Conservation (phyloP, 1,284 basidiomycete genomes). For the Malassezia globosa region DNA sequence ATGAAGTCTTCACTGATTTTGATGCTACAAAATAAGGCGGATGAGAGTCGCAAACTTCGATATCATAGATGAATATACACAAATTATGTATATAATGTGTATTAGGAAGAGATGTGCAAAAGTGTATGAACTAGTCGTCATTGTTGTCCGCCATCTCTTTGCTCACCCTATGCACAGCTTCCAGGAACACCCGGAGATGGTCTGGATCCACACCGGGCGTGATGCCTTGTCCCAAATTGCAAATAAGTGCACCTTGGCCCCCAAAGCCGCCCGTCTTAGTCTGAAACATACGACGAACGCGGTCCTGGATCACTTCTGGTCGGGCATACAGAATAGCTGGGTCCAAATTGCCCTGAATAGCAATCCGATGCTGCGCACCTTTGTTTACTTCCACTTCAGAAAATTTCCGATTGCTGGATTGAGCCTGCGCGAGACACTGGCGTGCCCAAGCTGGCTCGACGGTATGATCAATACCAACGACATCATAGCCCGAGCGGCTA, state of each 20-base stretch:
- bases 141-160: conserved; percentile 24
- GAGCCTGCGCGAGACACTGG: conserved; percentile 26
- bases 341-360: conserved; percentile 90
- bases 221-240: conserved; percentile 93
- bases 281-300: conserved; percentile 69
- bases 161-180: conserved; percentile 38
- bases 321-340: conserved; percentile 72
- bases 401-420: conserved; percentile 21
- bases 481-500: conserved; percentile 42
- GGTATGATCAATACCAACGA: conserved; percentile 43
- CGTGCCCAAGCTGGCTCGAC: conserved; percentile 41
- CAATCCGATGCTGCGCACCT: conserved; percentile 51
- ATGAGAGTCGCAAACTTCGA: too few species aligned
- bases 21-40: too few species aligned
- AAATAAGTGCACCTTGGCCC: conserved; percentile 56
- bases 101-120: neutral
- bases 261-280: conserved; percentile 57
- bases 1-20: too few species aligned
- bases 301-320: conserved; percentile 67
- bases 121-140: neutral
- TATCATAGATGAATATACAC: neutral
- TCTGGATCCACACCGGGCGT: conserved; percentile 46
- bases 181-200: conserved; percentile 37
- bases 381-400: conserved; percentile 17
- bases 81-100: neutral